Percentiles rank a stretch among this genome's conserved stretches.
Evolutionary conservation across 768 basidiomycete species (phyloP).

Genomic region (Nevesoporus exiguus): DNA sequence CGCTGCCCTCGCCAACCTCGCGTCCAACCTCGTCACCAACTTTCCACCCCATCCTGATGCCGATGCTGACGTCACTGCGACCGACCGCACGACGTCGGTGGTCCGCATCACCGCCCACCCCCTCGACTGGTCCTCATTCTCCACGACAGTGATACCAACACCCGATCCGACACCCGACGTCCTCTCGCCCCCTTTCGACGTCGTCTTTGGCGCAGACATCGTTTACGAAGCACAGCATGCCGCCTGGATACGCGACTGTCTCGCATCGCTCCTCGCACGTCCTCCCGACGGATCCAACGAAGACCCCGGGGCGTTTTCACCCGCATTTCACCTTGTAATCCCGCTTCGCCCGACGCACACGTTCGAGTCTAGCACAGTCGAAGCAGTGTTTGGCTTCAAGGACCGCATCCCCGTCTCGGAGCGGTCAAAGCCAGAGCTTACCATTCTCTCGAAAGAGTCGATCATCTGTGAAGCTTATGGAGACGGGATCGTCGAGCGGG

Average conservation of each 20-base stretch:
- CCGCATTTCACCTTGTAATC: slow-evolving; percentile 47
- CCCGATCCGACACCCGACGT: slow-evolving; percentile 15
- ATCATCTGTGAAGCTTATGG: slow-evolving; percentile 50
- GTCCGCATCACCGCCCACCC: slow-evolving; percentile 21
- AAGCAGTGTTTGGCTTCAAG: slow-evolving; percentile 45
- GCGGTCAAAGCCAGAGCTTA: slow-evolving; percentile 32
- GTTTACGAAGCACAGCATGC: slow-evolving; percentile 51
- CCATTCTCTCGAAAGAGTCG: slow-evolving; percentile 50
- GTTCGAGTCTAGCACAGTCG: slow-evolving; percentile 56
- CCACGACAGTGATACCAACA: background rate
- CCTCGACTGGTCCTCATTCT: slow-evolving; percentile 4
- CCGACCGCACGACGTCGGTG: background rate
- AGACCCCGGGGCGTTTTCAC: no score
- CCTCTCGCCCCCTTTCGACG: slow-evolving; percentile 40
- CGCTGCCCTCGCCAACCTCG: slow-evolving; percentile 45
- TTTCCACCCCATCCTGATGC: slow-evolving; percentile 11
- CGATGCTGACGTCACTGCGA: background rate
- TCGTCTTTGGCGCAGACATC: slow-evolving; percentile 53
- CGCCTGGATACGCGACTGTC: slow-evolving; percentile 43
- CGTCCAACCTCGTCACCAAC: slow-evolving; percentile 35
- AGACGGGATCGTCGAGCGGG: slow-evolving; percentile 22
- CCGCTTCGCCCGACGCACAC: slow-evolving; percentile 56
- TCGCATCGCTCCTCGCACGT: slow-evolving; percentile 35
- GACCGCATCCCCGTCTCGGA: background rate
- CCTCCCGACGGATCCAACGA: slow-evolving; percentile 8